phyloP scores from a whole-genome alignment of 2,329 filamentous ascomycete genomes.

The Cladosporium austrohemisphaericum region DNA sequence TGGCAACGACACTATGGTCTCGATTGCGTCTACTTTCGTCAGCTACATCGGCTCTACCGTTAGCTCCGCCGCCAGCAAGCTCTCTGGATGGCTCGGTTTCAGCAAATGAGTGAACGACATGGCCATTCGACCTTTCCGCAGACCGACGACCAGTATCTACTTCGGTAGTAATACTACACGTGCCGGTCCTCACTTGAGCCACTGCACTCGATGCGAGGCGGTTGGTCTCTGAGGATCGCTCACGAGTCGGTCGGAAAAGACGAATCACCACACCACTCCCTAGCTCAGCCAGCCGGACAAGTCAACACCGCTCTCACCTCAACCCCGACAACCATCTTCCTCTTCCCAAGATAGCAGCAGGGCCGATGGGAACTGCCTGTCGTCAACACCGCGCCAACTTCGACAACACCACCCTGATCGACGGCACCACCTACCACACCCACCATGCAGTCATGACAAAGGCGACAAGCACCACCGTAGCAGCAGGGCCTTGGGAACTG shows the following conservation, averaged over 20 bases:
- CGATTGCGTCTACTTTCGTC: not conserved
- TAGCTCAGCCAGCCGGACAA: not conserved
- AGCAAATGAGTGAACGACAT: conserved; percentile 5
- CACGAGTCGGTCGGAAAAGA: conserved; percentile 6
- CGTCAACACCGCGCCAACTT: no score
- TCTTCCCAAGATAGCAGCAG: not conserved
- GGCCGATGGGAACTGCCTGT: not conserved
- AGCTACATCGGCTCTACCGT: not conserved
- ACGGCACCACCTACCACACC: no score
- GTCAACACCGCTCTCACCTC: not conserved
- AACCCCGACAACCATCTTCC: not conserved
- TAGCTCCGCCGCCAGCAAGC: not conserved
- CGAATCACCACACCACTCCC: conserved; percentile 1
- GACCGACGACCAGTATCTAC: conserved; percentile 4
- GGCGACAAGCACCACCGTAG: not conserved
- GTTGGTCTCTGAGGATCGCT: conserved; percentile 9
- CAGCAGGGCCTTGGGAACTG: no score
- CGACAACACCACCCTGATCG: no score
- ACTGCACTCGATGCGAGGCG: conserved; percentile 9
- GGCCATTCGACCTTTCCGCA: conserved; percentile 1
- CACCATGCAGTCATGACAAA: not conserved
- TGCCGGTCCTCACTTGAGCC: conserved; percentile 6
- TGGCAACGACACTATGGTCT: not conserved
- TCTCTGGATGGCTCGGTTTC: not conserved
- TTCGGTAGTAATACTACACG: conserved; percentile 10